Conservation (phyloP, 306 rosid genomes). For the Castanea crenata region DNA sequence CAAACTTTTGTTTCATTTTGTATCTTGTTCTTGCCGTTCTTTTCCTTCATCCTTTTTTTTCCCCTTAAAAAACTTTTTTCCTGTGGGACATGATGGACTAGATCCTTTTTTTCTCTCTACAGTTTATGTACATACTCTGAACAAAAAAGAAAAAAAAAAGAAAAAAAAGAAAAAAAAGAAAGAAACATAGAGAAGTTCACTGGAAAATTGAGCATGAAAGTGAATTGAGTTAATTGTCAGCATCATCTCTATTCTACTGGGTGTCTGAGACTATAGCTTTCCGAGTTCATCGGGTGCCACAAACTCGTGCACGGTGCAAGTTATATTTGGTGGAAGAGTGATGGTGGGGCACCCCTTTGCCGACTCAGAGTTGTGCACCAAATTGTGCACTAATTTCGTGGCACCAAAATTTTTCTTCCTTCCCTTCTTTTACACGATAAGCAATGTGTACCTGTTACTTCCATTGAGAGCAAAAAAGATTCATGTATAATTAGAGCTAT, state of each 20-base stretch:
- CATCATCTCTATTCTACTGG: background rate
- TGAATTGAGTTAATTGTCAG: constrained; percentile 13
- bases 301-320: too few relatives aligned
- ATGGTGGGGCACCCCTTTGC: too few relatives aligned
- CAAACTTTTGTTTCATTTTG: constrained; percentile 7
- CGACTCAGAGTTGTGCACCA: too few relatives aligned
- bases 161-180: background rate
- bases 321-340: too few relatives aligned
- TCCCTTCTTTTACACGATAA: background rate
- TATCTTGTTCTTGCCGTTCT: constrained; percentile 2
- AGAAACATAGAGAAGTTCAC: constrained; percentile 22
- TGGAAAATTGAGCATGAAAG: constrained; percentile 22
- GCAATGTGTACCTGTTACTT: background rate
- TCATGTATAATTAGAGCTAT: background rate
- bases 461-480: background rate
- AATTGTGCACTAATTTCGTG: too few relatives aligned
- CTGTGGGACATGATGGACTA: constrained; percentile 35
- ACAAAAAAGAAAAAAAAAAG: background rate
- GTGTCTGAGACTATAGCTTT: background rate
- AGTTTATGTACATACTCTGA: constrained; percentile 48
- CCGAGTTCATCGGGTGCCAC: too few relatives aligned
- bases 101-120: constrained; percentile 17
- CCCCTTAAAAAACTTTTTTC: background rate
- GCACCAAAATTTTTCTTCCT: background rate
- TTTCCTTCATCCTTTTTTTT: background rate